Conservation (phyloP, 495 filamentous ascomycete species). For the Hyaloscypha bicolor region DNA sequence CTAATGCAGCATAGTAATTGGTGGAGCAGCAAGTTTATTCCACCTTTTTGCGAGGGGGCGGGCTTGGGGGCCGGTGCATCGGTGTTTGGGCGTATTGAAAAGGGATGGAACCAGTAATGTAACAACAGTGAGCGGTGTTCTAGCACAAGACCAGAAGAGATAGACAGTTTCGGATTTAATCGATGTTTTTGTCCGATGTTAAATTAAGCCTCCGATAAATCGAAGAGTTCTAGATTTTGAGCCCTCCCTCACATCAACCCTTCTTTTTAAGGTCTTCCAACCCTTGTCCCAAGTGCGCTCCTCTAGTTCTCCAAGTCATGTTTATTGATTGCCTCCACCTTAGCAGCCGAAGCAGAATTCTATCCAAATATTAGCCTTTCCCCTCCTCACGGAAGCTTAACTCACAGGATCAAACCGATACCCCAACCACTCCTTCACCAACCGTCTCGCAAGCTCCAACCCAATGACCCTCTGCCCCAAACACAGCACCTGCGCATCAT, state of each 20-base stretch:
- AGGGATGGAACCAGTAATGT: background rate
- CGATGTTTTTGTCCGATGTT: background rate
- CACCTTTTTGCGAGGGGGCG: background rate
- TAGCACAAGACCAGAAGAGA: background rate
- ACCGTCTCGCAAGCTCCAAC: conserved; percentile 72
- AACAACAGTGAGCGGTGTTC: background rate
- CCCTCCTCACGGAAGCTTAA: conserved; percentile 43
- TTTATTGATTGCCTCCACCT: conserved; percentile 74
- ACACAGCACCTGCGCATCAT: conserved; percentile 87
- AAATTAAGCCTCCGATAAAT: background rate
- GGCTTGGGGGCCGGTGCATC: background rate
- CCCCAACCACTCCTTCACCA: conserved; percentile 80
- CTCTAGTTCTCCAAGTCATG: conserved; percentile 58
- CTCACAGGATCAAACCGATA: conserved; percentile 79
- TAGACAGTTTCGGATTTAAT: background rate
- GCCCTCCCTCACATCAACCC: no score
- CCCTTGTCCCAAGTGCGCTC: background rate
- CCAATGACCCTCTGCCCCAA: conserved; percentile 86
- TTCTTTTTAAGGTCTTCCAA: background rate
- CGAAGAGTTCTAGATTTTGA: background rate
- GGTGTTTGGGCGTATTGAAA: conserved; percentile 11
- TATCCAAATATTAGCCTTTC: background rate
- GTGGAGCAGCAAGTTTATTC: background rate
- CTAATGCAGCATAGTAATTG: background rate
- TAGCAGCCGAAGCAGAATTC: conserved; percentile 60